Evolutionary conservation across 306 rosid species (phyloP).

Genomic region (Cucumis cinereus): DNA sequence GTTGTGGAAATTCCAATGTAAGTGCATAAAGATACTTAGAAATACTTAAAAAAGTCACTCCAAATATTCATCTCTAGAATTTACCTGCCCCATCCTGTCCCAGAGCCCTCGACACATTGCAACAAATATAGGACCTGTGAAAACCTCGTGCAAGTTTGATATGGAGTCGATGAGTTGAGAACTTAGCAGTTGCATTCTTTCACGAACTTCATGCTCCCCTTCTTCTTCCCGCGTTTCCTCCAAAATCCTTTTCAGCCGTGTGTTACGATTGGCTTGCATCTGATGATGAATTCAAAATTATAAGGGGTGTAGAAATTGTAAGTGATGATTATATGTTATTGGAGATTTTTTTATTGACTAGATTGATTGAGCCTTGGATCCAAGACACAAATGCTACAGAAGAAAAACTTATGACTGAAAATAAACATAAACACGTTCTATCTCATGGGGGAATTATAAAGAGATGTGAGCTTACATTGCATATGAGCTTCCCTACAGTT

Average conservation of each 20-base stretch:
- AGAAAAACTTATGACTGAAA: neutral
- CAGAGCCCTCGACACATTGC: conserved; percentile 80
- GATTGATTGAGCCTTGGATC: neutral
- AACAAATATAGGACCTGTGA: conserved; percentile 61
- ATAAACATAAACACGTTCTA: neutral
- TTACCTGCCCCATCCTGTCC: conserved; percentile 96
- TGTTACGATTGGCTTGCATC: conserved; percentile 68
- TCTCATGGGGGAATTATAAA: neutral
- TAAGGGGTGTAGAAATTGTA: neutral
- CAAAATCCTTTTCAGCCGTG: conserved; percentile 67
- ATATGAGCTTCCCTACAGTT: conserved; percentile 73
- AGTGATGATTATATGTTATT: neutral
- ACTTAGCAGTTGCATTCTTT: conserved; percentile 73
- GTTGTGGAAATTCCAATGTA: neutral
- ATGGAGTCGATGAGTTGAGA: conserved; percentile 67
- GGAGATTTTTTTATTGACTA: neutral
- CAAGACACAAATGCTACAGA: neutral
- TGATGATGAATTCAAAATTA: conserved; percentile 15
- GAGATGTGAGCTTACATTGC: conserved; percentile 46
- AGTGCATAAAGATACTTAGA: neutral
- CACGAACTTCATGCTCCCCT: conserved; percentile 87
- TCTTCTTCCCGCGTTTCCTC: conserved; percentile 90
- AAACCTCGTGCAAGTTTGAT: conserved; percentile 81
- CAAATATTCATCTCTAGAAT: neutral
- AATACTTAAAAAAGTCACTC: neutral